Percentiles rank a stretch among this genome's conserved stretches.
Evolutionary conservation across 164 flowering plant species (phyloP).

Genomic region (Tinospora cordifolia): DNA sequence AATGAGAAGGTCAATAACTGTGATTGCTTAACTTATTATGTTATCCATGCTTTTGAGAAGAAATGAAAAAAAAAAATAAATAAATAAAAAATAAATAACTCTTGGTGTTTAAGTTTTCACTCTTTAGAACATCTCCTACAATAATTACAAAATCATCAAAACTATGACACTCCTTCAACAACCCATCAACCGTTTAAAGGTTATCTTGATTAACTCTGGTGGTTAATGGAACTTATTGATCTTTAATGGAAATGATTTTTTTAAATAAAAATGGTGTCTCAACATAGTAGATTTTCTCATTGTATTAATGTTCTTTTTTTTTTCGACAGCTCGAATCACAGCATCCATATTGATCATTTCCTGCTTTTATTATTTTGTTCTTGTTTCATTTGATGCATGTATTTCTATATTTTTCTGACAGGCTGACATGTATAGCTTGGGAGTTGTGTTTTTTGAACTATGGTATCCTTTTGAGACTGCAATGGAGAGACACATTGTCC

Average conservation of each 20-base stretch:
- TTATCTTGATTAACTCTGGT: neutral
- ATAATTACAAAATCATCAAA: too few relatives aligned
- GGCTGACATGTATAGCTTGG: slow-evolving; percentile 98
- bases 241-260: neutral
- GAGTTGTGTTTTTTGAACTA: slow-evolving; percentile 87
- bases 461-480: slow-evolving; percentile 94
- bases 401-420: slow-evolving; percentile 21
- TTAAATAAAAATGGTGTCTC: too few relatives aligned
- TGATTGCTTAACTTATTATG: neutral
- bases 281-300: neutral
- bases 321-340: neutral
- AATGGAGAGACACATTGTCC: slow-evolving; percentile 80
- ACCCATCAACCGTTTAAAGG: neutral
- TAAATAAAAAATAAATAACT: too few relatives aligned
- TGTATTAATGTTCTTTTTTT: neutral
- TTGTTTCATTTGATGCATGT: neutral
- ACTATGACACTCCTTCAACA: neutral
- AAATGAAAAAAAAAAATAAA: too few relatives aligned
- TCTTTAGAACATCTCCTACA: too few relatives aligned
- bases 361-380: neutral
- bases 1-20: slow-evolving; percentile 72
- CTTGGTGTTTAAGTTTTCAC: too few relatives aligned
- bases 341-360: neutral
- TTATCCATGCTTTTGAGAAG: neutral
- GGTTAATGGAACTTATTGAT: too few relatives aligned